Evolutionary conservation across 2,329 filamentous ascomycete species (phyloP), one percentile per base, ranked within the genome.

Genomic region (Orbilia javanica): DNA sequence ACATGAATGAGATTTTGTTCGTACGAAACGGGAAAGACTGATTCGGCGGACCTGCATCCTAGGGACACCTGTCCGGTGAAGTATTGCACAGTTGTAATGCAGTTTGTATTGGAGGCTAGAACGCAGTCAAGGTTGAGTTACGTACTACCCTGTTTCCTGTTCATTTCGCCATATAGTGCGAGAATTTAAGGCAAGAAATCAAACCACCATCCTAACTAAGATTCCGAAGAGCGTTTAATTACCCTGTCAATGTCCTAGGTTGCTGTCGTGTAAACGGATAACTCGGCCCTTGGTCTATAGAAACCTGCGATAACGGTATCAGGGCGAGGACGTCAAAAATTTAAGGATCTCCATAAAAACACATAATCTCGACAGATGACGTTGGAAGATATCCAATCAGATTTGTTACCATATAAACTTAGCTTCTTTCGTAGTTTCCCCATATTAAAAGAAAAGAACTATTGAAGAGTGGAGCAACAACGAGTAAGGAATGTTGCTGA

Each of bases 321-420:
- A 39, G n/a, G 13, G 36, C n/a, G 1, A 39, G 5, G 36, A 39
- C 11, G 36, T 39, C n/a, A 39, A 15, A 39, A 1, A 8, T 13
- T 31, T 4, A 39, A 13, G 18, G 68, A 63, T 71, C 67, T 53
- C 39, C 67, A n/a, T 13, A n/a, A 48, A 72, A 64, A 71, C 57
- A 25, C 44, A 57, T 20, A 73, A 73, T 73, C 69, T 73, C 69
- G 69, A 73, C 69, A 73, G 62, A 74, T 74, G 70, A 74, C 63
- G 70, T 74, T 74, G 42, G 36, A 53, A 20, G 44, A 42, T 57
- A 68, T 65, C 70, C 70, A 74, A 74, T 74, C 70, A 74, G 70
- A 52, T 20, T 5, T 31, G 25, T 62, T 74, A 67, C 70, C 70
- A 53, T 55, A 27, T 48, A 36, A 39, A 36, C 15, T 20, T 20